Conservation (phyloP, 2,329 filamentous ascomycete genomes). For the Pseudogymnoascus sp. region DNA sequence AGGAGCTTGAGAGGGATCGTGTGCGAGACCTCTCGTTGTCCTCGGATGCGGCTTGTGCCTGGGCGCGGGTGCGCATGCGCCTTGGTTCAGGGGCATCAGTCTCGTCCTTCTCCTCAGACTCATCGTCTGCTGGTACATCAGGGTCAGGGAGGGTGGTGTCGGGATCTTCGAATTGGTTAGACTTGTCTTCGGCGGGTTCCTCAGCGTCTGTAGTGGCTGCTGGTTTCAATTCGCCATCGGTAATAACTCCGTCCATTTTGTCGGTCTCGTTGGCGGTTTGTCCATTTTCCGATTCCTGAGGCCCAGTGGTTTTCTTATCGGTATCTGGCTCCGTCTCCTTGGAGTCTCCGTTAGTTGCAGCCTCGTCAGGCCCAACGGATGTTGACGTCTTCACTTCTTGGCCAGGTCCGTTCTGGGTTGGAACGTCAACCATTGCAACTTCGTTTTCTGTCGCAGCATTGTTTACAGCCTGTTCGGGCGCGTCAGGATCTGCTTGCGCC, state of each 20-base stretch:
- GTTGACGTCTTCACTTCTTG: not conserved
- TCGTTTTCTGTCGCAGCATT: not conserved
- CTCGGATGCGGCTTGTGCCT: constrained; percentile 38
- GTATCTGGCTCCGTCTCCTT: not conserved
- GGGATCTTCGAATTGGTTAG: not conserved
- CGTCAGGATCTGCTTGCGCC: not conserved
- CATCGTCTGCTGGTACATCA: not conserved
- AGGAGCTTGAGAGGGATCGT: constrained; percentile 34
- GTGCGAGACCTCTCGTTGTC: constrained; percentile 26
- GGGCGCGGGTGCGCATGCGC: constrained; percentile 47
- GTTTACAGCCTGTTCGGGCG: not conserved
- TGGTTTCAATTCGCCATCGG: not conserved
- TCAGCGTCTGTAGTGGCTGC: not conserved
- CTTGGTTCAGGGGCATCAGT: constrained; percentile 37
- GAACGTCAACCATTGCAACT: constrained; percentile 1
- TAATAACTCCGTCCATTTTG: not conserved
- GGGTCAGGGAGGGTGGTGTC: constrained; percentile 7
- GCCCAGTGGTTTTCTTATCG: not conserved
- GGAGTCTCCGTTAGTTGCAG: not conserved
- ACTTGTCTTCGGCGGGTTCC: not conserved
- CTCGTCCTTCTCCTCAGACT: constrained; percentile 27
- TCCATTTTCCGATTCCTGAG: not conserved
- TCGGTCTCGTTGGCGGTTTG: not conserved
- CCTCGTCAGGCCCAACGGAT: not conserved
- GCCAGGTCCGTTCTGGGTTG: not conserved